Evolutionary conservation across 2,329 filamentous ascomycete species (phyloP).

Genomic region (Trichoderma koningiopsis): DNA sequence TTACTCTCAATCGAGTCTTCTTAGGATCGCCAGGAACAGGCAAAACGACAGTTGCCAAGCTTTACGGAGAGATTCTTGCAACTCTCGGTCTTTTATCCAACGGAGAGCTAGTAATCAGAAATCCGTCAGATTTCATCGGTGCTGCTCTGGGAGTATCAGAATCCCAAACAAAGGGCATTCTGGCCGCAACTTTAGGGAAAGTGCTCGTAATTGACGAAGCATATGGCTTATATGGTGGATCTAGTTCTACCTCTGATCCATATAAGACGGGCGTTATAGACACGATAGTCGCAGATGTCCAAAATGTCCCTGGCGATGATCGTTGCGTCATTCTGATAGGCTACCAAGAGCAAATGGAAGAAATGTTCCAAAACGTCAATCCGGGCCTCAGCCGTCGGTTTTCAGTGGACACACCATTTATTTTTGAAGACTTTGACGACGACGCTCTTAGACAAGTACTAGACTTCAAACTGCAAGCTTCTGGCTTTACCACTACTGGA

Average conservation of each 20-base stretch:
- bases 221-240: constrained; percentile 61
- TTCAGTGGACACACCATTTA: constrained; percentile 62
- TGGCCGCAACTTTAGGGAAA: constrained; percentile 68
- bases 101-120: constrained; percentile 72
- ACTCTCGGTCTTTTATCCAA: constrained; percentile 68
- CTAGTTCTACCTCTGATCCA: constrained; percentile 32
- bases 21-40: constrained; percentile 73
- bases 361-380: constrained; percentile 75
- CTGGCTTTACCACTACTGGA: constrained; percentile 55
- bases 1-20: constrained; percentile 69
- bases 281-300: constrained; percentile 73
- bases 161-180: constrained; percentile 69
- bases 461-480: constrained; percentile 60
- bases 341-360: constrained; percentile 68
- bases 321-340: constrained; percentile 72
- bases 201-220: constrained; percentile 81
- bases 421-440: constrained; percentile 68
- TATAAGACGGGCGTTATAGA: constrained; percentile 70
- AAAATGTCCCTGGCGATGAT: constrained; percentile 70
- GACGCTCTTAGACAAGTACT: constrained; percentile 61
- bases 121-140: constrained; percentile 73
- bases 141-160: constrained; percentile 66
- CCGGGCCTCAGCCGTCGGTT: constrained; percentile 70
- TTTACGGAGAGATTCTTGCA: constrained; percentile 69
- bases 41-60: constrained; percentile 73